phyloP scores from a whole-genome alignment of 2,329 filamentous ascomycete genomes.

The Alternaria rosae region DNA sequence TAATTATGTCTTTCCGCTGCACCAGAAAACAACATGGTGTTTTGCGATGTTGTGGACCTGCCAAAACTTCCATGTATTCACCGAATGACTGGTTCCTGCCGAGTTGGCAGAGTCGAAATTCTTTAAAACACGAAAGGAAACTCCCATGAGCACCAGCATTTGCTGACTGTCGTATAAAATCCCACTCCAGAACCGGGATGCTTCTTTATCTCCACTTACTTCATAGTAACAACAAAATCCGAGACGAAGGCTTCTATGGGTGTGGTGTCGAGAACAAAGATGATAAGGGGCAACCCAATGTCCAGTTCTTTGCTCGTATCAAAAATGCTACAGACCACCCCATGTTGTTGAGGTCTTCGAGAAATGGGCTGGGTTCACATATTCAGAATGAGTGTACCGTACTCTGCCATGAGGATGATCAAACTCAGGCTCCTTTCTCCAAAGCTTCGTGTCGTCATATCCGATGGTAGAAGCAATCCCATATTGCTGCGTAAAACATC shows the following conservation, averaged over 20 bases:
- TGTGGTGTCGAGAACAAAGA: not conserved
- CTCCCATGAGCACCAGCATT: not conserved
- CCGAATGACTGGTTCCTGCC: not conserved
- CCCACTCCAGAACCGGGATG: rapidly evolving
- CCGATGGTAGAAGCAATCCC: no score
- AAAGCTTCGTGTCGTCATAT: no score
- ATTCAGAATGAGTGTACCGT: not conserved
- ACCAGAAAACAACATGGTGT: rapidly evolving
- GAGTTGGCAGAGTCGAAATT: not conserved
- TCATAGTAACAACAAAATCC: not conserved
- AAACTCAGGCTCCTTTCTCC: not conserved
- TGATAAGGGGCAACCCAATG: no score
- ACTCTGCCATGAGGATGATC: not conserved
- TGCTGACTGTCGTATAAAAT: not conserved
- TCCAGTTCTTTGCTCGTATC: no score
- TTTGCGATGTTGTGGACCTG: not conserved
- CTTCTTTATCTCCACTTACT: not conserved
- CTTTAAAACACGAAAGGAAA: not conserved
- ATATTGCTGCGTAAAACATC: no score
- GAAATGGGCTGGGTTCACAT: no score
- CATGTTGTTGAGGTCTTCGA: no score
- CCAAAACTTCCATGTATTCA: rapidly evolving
- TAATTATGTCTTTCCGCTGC: not conserved
- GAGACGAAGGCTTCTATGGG: no score
- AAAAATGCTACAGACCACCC: no score